phyloP scores from a whole-genome alignment of 495 filamentous ascomycete species.

The Penicillium atrosanguineum region DNA sequence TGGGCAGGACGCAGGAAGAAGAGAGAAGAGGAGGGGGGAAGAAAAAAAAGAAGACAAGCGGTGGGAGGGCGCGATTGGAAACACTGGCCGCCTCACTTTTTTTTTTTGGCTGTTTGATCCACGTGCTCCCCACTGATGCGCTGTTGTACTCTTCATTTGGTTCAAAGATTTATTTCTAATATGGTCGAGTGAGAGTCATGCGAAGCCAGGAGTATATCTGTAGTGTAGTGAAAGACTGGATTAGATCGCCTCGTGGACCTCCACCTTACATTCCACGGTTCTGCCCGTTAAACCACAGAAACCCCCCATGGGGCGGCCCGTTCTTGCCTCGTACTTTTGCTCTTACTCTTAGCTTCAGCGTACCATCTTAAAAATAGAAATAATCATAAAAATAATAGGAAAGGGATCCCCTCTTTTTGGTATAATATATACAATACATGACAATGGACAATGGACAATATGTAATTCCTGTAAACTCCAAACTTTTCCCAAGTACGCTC shows the following conservation, averaged over 20 bases:
- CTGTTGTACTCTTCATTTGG: not conserved
- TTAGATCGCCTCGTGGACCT: conserved; percentile 25
- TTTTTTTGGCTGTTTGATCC: conserved; percentile 27
- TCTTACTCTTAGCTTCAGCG: not conserved
- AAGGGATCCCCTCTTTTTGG: conserved; percentile 12
- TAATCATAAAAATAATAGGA: conserved; percentile 1
- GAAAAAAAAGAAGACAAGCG: conserved; percentile 23
- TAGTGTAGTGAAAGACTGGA: not conserved
- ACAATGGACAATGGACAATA: conserved; percentile 1
- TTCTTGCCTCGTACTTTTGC: conserved; percentile 2
- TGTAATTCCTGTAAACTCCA: conserved; percentile 4
- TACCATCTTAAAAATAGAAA: not conserved
- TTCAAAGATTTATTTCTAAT: not conserved
- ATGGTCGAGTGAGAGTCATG: not conserved
- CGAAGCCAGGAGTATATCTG: not conserved
- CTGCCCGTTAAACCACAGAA: conserved; percentile 9
- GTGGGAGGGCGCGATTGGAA: conserved; percentile 19
- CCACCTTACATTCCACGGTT: conserved; percentile 34
- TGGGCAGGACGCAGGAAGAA: conserved; percentile 33
- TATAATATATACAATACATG: conserved; percentile 17
- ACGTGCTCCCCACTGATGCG: conserved; percentile 39
- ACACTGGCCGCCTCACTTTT: conserved; percentile 40
- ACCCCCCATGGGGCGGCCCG: conserved; percentile 20
- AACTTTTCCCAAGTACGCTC: not conserved
- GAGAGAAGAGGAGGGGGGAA: conserved; percentile 11